Base-by-base conservation (phyloP, 495 filamentous ascomycete genomes). In the Massariosphaeria phaeospora region DNA sequence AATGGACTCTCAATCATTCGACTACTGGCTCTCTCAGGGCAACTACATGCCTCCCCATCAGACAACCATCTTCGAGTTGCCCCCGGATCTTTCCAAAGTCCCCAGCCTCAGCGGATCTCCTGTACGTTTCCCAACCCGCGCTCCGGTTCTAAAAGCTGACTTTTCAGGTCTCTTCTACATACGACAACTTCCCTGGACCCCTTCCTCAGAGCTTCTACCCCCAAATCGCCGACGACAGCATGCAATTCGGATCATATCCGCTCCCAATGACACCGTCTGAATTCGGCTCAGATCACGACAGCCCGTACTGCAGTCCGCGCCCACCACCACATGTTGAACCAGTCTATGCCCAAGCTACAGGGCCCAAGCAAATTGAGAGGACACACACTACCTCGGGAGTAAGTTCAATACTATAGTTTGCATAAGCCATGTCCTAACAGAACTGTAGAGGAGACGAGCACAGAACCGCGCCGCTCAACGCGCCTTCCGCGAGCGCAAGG, bases 401-500 rank as follows among this genome's bases (percentile, higher is more conserved):
- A 61, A 57, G 61, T 50, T 27, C 26, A 5, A 15, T 23, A 38
- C 40, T 38, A n/a, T n/a, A n/a, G n/a, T n/a, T n/a, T n/a, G n/a
- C n/a, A n/a, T n/a, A 39, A 49, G 13, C 34, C 18, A 5, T 8
- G 27, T 11, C 26, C 51, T 63, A 52, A 64, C 48, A 12, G 11
- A 4, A 15, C 31, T 17, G 9, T 31, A 64, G 61, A 34, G 61
- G 42, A 52, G 63, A 26, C 36, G 60, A 49, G 63, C 63, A 6
- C 63, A 66, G 42, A 66, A 63, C 25, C 63, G 63, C 60, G 64
- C 61, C 29, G 64, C 62, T 12, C 73, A 76, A 59, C 71, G 74
- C 42, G 74, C 74, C 35, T 77, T 75, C 62, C 73, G 74, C 46
- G 73, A 76, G 39, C 72, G 74, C 48, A 76, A 76, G 58, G 74